Base-by-base conservation (phyloP, 129 eudicot species). In the Smallanthus sonchifolius region DNA sequence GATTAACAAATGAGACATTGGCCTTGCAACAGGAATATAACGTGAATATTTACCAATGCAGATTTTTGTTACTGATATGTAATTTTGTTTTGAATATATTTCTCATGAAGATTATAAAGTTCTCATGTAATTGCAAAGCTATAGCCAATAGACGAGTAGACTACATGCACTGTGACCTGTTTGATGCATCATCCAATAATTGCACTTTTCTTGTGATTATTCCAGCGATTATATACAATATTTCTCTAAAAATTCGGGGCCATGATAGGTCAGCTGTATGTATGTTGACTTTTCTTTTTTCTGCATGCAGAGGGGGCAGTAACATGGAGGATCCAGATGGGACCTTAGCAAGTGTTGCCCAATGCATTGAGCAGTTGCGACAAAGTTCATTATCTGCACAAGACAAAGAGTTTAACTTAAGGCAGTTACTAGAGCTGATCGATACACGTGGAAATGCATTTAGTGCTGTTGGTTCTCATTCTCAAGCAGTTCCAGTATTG, bases 271-370 rank as follows among this genome's bases (percentile, higher is more conserved):
- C 38, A 73, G 42, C 56, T 73, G 69, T 73, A 43, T 38, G 10
- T 15, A 75, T 19, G 28, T 32, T 78, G 57, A 78, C 11, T 30
- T 37, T 62, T 38, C 44, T 55, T 2, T 75, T 74, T 38, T 75
- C 55, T 80, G 36, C 49, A 30, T 74, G 90, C 96, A 95, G 99
- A 83, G 97, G 85, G 40, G 81, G 78, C 32, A 79, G 87, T 78
- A 91, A 81, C 90, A 87, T 95, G 99, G 99, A 95, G 82, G 99
- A 95, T 76, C 96, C 95, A 17, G 99, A 95, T 74, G 99, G 99
- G 59, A 91, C 99, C 66, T 72, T 95, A 82, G 97, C 97, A 67
- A 95, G 92, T 84, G 97, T 95, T 82, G 99, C 99, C 38, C 99
- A 91, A 75, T 95, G 96, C 88, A 88, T 95, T 74, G 99, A 95